Base-by-base conservation (phyloP, 1,139 yeast genomes). In the Dujonia santamariae region DNA sequence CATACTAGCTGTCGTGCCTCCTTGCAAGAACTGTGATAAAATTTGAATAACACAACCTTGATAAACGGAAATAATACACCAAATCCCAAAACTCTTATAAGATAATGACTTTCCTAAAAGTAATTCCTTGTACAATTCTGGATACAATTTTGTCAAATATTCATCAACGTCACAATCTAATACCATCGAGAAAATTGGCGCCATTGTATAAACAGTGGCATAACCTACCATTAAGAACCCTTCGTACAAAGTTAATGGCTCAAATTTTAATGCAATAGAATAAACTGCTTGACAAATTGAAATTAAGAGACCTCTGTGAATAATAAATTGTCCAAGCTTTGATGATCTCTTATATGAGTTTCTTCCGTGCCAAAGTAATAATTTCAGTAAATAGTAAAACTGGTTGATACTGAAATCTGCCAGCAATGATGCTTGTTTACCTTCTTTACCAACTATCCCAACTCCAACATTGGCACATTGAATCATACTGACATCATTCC, bases 151-250 rank as follows among this genome's bases (percentile, higher is more conserved):
- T 1, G 97, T 95, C 44, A 92, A 73, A 36, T 82, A 84, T 54
- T 90, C 97, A 49, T 83, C 92, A 35, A 94, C 88, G 57, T 94
- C 99, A 40, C 81, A 79, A 56, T 94, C 98, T 36, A 87, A 69
- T 0, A 95, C 96, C 42, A 94, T 64, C 0, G 97, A 86, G 52
- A 94, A 94, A 2, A 94, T 98, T 0, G 99, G 99, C 34, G 94
- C 92, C 99, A 94, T 94, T 0, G 99, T 94, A 56, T 92, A 94
- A 33, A 87, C 72, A 0, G 98, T 94, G 1, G 98, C 95, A 59
- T 92, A 94, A 1, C 98, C 99, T 28, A 94, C 98, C 97, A 94
- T 90, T 35, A 94, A 69, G 83, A 95, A 92, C 3, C 99, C 99
- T 56, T 90, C 88, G 53, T 85, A 87, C 38, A 94, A 69, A 0